These are phyloP conservation scores for Amesomyces nigricolor DNA, from an alignment of 2,329 filamentous ascomycete genomes.

Conservation along the genomic window DNA sequence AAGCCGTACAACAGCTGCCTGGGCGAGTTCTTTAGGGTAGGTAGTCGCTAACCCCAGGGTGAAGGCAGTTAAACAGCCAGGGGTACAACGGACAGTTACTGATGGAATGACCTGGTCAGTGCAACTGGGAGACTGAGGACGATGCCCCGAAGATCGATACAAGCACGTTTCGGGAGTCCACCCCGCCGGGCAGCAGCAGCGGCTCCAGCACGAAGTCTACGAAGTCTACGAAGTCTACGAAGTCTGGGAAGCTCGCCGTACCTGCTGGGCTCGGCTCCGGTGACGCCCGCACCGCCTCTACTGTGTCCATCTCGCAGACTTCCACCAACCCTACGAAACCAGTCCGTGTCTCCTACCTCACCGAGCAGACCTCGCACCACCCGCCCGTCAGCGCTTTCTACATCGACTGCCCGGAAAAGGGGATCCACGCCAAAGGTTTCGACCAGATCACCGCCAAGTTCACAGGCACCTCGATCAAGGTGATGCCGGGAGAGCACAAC, in stretches of 20 bases:
- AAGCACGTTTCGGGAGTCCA: slow-evolving; percentile 35
- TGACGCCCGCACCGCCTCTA: slow-evolving; percentile 43
- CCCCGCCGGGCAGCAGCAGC: slow-evolving; percentile 38
- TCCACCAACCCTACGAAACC: slow-evolving; percentile 38
- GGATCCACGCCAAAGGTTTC: slow-evolving; percentile 80
- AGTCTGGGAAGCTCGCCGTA: slow-evolving; percentile 28
- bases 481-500: slow-evolving; percentile 88
- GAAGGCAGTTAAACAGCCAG: not conserved
- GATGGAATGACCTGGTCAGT: slow-evolving; percentile 45
- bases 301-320: slow-evolving; percentile 48
- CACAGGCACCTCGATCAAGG: slow-evolving; percentile 88
- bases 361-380: slow-evolving; percentile 96
- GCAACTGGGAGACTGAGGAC: slow-evolving; percentile 91
- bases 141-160: slow-evolving; percentile 62
- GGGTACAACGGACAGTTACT: slow-evolving; percentile 17
- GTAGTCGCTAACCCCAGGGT: slow-evolving; percentile 29
- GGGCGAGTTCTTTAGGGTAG: slow-evolving; percentile 92
- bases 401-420: slow-evolving; percentile 86
- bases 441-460: slow-evolving; percentile 98
- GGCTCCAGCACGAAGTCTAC: slow-evolving; percentile 44
- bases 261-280: slow-evolving; percentile 22
- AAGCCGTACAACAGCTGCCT: slow-evolving; percentile 98
- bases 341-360: slow-evolving; percentile 85
- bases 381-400: slow-evolving; percentile 95
- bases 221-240: slow-evolving; percentile 28